A percentile compares a stretch with the other conserved stretches of the same genome.
Evolutionary conservation across 495 filamentous ascomycete genomes (phyloP).

Genomic region (Tuber umbilicatum): DNA sequence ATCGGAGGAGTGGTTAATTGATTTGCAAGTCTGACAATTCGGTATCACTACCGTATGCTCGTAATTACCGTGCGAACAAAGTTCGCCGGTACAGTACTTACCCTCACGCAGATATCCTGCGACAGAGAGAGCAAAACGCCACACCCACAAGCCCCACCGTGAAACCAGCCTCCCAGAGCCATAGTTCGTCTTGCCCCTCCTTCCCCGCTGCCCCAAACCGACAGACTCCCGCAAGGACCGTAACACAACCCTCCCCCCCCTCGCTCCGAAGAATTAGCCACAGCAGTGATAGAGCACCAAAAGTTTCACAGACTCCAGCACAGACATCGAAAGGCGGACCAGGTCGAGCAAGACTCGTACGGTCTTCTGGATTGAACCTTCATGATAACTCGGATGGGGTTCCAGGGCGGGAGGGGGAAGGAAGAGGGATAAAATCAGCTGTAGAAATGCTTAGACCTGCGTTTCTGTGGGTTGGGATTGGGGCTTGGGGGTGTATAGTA

Average conservation of each 20-base stretch:
- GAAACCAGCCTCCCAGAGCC: slow-evolving; percentile 36
- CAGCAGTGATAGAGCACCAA: slow-evolving; percentile 11
- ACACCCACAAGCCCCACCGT: not conserved
- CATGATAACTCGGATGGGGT: slow-evolving; percentile 21
- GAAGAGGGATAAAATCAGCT: slow-evolving; percentile 20
- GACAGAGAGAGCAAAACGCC: not conserved
- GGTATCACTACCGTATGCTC: not conserved
- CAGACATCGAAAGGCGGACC: slow-evolving; percentile 12
- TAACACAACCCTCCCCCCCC: slow-evolving; percentile 34
- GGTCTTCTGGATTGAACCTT: slow-evolving; percentile 22
- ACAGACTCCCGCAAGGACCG: slow-evolving; percentile 14
- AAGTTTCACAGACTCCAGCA: slow-evolving; percentile 9
- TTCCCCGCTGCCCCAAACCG: not conserved
- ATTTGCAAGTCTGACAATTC: not conserved
- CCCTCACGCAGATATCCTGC: not conserved
- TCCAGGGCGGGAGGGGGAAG: slow-evolving; percentile 6
- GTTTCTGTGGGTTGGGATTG: not conserved
- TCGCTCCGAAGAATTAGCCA: slow-evolving; percentile 21
- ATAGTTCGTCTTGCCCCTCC: not conserved
- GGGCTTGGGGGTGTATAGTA: not conserved
- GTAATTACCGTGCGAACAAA: too few relatives aligned
- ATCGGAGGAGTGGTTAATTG: not conserved
- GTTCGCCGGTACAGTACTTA: not conserved
- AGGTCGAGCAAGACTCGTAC: slow-evolving; percentile 29
- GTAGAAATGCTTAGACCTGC: slow-evolving; percentile 25